Conservation (phyloP, 345 rosid species). For the Salix caprea region DNA sequence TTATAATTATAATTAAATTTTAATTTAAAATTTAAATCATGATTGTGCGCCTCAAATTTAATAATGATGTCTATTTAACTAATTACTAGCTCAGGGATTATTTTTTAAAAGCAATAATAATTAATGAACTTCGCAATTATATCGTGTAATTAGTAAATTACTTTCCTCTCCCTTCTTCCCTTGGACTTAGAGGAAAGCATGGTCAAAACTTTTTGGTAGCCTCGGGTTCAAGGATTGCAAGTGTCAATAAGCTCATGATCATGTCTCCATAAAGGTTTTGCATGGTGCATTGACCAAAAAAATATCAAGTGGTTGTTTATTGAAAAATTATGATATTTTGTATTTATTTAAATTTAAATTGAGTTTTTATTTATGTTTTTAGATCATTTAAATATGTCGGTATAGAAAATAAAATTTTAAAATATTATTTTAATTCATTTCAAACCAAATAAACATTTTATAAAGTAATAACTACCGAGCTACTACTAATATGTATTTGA, state of each 20-base stretch:
- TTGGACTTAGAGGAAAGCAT: neutral
- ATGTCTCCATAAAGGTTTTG: neutral
- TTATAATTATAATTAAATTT: too few species aligned
- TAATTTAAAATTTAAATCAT: neutral
- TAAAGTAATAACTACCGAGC: too few species aligned
- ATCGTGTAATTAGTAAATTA: neutral
- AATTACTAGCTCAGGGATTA: neutral
- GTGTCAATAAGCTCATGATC: neutral
- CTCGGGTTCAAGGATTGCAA: neutral
- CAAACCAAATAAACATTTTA: too few species aligned
- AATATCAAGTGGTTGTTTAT: too few species aligned
- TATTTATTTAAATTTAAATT: too few species aligned
- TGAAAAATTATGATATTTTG: too few species aligned
- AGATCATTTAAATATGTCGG: fast-evolving
- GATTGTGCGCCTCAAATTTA: neutral
- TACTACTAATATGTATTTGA: too few species aligned
- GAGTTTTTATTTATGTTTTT: too few species aligned
- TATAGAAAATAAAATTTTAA: too few species aligned
- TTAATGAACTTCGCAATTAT: neutral
- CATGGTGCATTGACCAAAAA: neutral
- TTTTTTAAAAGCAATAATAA: neutral
- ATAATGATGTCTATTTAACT: neutral
- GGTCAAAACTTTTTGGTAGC: neutral
- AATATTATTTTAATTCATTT: too few species aligned
- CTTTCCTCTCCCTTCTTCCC: neutral